Evolutionary conservation across 805 yeast species (phyloP), one percentile per base, ranked within the genome.

Genomic region (Starmerella sp.): DNA sequence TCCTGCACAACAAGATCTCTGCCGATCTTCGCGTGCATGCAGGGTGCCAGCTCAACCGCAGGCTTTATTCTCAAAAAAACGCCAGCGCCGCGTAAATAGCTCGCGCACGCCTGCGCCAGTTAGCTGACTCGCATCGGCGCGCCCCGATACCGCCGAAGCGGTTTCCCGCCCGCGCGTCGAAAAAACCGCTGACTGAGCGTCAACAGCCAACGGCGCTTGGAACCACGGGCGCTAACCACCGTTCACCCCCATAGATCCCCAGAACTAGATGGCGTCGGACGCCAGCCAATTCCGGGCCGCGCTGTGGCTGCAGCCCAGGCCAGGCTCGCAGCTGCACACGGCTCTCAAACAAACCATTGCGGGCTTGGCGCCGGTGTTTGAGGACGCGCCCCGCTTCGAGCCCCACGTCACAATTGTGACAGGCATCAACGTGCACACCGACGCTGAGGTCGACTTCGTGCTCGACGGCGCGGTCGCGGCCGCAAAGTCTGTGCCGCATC

Each of bases 361-460:
- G n/a, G 81, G 88, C 9, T 67, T 86, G 37, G 78, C 77, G 44
- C 82, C 90, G 1, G 70, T 84, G n/a, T 84, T 86, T 63, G 84
- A 85, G 10, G 83, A 81, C 51, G 81, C 88, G 0, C 84, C 84
- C 2, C 66, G 63, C 34, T 81, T 85, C 62, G 84, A 79, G 58
- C 95, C 95, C 3, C 95, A 86, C 65, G 74, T 86, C 37, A 86
- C 95, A 1, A 74, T 86, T 31, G 80, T 88, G 2, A 75, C 87
- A n/a, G 76, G 79, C 55, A 71, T 86, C 35, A 71, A 67, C 1
- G 70, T 82, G 31, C 67, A 72, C 30, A 71, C 75, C 11, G 74
- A 75, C 43, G 78, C 77, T 13, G 86, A 83, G 55, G 83, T 81
- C 1, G 78, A 78, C 57, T 72, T 75, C 35, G 77, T 83, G 8